Conservation (phyloP, 306 rosid species). For the Inga laurina region DNA sequence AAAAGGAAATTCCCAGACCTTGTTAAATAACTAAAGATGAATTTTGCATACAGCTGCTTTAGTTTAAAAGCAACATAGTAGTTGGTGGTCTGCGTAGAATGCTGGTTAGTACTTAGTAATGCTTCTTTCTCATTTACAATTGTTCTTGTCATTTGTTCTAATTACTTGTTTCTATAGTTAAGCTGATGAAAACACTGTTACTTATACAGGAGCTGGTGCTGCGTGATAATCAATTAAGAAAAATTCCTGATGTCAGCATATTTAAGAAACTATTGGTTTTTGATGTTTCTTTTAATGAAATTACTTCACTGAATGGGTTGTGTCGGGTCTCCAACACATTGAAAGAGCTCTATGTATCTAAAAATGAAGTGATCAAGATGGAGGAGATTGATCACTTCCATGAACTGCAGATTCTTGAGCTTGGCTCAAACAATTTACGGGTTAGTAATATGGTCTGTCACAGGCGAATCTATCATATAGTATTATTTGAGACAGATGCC, state of each 20-base stretch:
- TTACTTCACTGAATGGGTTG: conserved; percentile 65
- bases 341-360: conserved; percentile 89
- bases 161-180: background rate
- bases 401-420: conserved; percentile 79
- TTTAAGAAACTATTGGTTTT: conserved; percentile 71
- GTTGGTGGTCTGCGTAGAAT: background rate
- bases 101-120: background rate
- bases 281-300: conserved; percentile 86
- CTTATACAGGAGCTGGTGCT: conserved; percentile 70
- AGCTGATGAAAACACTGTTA: background rate
- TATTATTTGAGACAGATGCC: background rate
- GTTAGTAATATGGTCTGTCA: conserved; percentile 43
- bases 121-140: background rate
- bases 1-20: background rate
- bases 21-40: background rate
- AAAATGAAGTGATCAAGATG: conserved; percentile 74
- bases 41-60: background rate
- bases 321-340: conserved; percentile 55
- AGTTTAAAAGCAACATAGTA: background rate
- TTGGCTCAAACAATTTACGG: conserved; percentile 86
- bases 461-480: background rate
- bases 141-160: background rate
- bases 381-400: conserved; percentile 86
- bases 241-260: conserved; percentile 72
- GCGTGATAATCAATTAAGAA: conserved; percentile 77